Conservation (phyloP, 768 basidiomycete species). For the Symmetrospora coprosmae region DNA sequence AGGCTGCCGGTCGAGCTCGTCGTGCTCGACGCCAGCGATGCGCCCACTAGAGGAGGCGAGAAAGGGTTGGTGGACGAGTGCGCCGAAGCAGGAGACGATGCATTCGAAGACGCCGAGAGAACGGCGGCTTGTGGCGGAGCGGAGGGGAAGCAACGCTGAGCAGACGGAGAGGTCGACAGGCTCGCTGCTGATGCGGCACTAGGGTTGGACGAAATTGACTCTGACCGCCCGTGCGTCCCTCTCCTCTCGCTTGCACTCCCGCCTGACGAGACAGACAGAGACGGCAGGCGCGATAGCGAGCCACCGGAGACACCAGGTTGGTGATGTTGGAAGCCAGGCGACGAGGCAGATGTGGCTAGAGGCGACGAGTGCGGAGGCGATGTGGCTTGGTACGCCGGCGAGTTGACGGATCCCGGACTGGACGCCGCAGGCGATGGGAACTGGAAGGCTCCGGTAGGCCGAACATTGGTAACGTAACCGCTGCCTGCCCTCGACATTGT, state of each 20-base stretch:
- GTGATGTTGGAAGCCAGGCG: not conserved
- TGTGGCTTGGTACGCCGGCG: too few species aligned
- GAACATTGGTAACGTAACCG: not conserved
- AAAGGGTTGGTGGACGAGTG: too few species aligned
- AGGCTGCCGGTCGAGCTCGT: too few species aligned
- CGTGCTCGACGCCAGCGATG: too few species aligned
- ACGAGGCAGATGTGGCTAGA: too few species aligned
- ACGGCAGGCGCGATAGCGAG: not conserved
- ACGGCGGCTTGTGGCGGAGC: not conserved
- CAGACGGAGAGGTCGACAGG: not conserved
- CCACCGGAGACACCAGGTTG: not conserved
- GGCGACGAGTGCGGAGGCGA: too few species aligned
- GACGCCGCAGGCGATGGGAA: not conserved
- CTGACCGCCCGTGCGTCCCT: constrained; percentile 17
- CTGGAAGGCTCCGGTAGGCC: not conserved
- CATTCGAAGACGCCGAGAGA: not conserved
- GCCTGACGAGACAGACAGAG: too few species aligned
- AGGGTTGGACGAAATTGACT: not conserved
- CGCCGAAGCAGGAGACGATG: not conserved
- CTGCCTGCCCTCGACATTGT: not conserved
- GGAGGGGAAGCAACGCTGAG: not conserved
- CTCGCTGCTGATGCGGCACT: not conserved
- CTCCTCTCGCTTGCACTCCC: not conserved
- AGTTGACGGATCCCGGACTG: not conserved
- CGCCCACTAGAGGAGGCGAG: too few species aligned